Evolutionary conservation across 768 basidiomycete genomes (phyloP).

Genomic region (Epithele typhae): DNA sequence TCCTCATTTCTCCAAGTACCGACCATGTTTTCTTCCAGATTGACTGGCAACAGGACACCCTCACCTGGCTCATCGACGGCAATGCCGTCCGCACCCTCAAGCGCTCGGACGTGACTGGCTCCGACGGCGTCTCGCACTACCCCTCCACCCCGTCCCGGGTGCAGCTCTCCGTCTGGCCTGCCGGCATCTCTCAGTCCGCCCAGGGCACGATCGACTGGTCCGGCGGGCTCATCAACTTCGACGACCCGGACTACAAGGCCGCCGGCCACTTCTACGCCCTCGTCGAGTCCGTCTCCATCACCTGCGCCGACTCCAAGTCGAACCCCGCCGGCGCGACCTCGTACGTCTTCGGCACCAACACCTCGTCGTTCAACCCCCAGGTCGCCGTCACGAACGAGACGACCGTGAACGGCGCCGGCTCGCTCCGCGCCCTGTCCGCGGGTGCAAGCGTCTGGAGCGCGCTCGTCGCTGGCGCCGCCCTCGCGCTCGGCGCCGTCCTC

Average conservation of each 20-base stretch:
- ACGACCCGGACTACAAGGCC: slow-evolving; percentile 68
- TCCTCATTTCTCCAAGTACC: too few species aligned
- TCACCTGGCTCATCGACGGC: slow-evolving; percentile 70
- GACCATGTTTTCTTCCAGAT: slow-evolving; percentile 39
- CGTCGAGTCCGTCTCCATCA: slow-evolving; percentile 56
- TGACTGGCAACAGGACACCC: slow-evolving; percentile 69
- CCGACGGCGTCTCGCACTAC: slow-evolving; percentile 55
- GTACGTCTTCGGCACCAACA: slow-evolving; percentile 60
- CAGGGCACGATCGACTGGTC: slow-evolving; percentile 75
- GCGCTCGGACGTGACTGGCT: slow-evolving; percentile 47
- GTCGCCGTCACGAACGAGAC: slow-evolving; percentile 58
- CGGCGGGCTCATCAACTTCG: slow-evolving; percentile 80
- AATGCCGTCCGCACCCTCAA: slow-evolving; percentile 65
- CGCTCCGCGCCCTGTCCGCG: slow-evolving; percentile 1
- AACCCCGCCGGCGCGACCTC: slow-evolving; percentile 48
- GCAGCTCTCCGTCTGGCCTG: slow-evolving; percentile 82
- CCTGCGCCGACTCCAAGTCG: slow-evolving; percentile 50
- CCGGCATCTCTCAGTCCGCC: slow-evolving; percentile 57
- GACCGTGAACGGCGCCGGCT: slow-evolving; percentile 44
- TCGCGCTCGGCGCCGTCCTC: slow-evolving; percentile 11
- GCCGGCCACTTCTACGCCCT: slow-evolving; percentile 73
- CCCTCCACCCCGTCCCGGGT: slow-evolving; percentile 78
- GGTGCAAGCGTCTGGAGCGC: slow-evolving; percentile 2
- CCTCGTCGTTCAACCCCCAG: slow-evolving; percentile 45
- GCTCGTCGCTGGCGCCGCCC: slow-evolving; percentile 4